These are phyloP conservation scores for Lactuca sativa DNA, from an alignment of 129 eudicot species.

Conservation along the genomic window DNA sequence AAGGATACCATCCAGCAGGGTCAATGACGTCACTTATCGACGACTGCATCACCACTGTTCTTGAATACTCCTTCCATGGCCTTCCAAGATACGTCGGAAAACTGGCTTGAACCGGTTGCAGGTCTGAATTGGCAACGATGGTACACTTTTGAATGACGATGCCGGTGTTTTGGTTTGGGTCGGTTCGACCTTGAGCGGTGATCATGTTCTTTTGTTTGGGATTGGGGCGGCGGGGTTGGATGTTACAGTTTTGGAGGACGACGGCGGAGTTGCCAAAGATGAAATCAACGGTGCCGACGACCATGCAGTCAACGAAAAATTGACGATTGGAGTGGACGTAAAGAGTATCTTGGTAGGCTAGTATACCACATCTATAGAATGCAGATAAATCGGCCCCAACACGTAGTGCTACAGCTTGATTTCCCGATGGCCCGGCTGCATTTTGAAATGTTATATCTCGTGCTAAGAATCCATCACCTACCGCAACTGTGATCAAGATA, in stretches of 20 bases:
- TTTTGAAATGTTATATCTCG: constrained; percentile 44
- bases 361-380: constrained; percentile 44
- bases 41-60: constrained; percentile 56
- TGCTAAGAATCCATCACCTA: constrained; percentile 51
- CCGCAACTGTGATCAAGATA: constrained; percentile 15
- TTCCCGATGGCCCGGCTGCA: too few species aligned
- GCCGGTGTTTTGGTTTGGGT: constrained; percentile 53
- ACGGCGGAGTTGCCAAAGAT: constrained; percentile 64
- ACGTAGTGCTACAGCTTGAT: too few species aligned
- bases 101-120: constrained; percentile 26
- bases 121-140: constrained; percentile 44
- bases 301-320: constrained; percentile 42
- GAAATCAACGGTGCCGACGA: constrained; percentile 53
- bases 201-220: constrained; percentile 45
- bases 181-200: constrained; percentile 64
- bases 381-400: constrained; percentile 48
- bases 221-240: constrained; percentile 43
- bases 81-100: constrained; percentile 52
- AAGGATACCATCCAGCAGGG: constrained; percentile 58
- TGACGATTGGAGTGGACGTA: constrained; percentile 57
- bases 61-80: constrained; percentile 63
- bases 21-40: constrained; percentile 33
- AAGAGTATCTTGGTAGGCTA: constrained; percentile 69
- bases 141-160: constrained; percentile 52
- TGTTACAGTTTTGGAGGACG: constrained; percentile 47